These are phyloP conservation scores for Nepenthes gracilis DNA, from an alignment of 148 eudicot genomes.

Conservation along the genomic window DNA sequence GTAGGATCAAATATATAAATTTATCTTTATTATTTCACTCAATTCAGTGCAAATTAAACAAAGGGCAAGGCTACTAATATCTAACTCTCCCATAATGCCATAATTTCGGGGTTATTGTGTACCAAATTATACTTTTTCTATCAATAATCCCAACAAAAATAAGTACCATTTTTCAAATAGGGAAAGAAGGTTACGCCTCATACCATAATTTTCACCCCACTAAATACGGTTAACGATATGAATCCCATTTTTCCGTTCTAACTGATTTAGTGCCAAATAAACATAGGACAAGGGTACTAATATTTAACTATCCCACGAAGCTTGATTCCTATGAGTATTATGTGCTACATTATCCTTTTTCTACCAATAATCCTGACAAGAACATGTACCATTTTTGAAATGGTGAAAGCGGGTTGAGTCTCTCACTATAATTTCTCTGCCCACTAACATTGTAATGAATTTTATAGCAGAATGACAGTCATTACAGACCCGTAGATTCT, in stretches of 20 bases:
- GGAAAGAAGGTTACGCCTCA: conserved; percentile 35
- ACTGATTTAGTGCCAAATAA: too few species aligned
- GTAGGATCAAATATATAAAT: too few species aligned
- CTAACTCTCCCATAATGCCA: too few species aligned
- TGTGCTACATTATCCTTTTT: background rate
- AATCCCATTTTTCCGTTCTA: too few species aligned
- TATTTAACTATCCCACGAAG: too few species aligned
- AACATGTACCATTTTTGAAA: conserved; percentile 28
- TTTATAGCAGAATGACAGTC: conserved; percentile 38
- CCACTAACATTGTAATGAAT: conserved; percentile 31
- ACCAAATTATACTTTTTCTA: background rate
- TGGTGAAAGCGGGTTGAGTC: conserved; percentile 38
- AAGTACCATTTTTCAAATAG: conserved; percentile 27
- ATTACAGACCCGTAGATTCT: conserved; percentile 32
- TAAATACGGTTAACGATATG: too few species aligned
- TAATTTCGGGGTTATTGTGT: background rate
- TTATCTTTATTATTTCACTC: too few species aligned
- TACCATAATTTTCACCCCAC: conserved; percentile 3
- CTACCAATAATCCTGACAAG: conserved; percentile 35
- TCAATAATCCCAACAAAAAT: conserved; percentile 30
- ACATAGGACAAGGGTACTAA: too few species aligned
- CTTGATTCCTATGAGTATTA: too few species aligned
- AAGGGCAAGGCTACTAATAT: too few species aligned
- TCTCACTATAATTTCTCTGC: conserved; percentile 32
- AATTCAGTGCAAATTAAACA: too few species aligned